Base-by-base conservation (phyloP, 148 eudicot species). In the Rhododendron simsii region DNA sequence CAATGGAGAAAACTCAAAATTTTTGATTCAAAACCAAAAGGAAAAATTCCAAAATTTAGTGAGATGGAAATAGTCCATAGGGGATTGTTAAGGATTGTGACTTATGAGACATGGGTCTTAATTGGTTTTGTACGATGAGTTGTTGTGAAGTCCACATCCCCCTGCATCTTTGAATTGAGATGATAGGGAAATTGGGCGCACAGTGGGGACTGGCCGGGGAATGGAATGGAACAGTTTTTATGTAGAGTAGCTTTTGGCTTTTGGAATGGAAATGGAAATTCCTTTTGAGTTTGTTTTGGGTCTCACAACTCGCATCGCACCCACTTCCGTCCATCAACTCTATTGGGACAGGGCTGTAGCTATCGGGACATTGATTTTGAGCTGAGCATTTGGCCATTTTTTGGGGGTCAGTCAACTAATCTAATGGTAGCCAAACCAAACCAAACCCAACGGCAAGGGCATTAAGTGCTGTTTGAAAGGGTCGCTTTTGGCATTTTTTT, bases 131-230 rank as follows among this genome's bases (percentile, higher is more conserved):
- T 74, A 84, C 71, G 80, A 63, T 33, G 44, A 37, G 50, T 53
- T 30, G 81, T 79, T 85, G 83, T 21, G 26, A 20, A 67, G 84
- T 85, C 87, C 14, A 59, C 41, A 67, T 81, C 37, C 2, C 3
- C 35, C 2, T 37, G 30, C 48, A 76, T 10, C 8, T 51, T 16
- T 47, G 10, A 39, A 39, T 55, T 44, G 44, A 35, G 37, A 39
- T 83, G 53, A 14, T 20, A 18, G 77, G 47, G 18, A 73, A 73
- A 30, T 30, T 71, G 41, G 26, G 82, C 18, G 39, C 33, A 53
- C 3, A 23, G 23, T 18, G 23, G 51, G n/a, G 61, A 0, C n/a
- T 14, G 15, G 5, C 33, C 14, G 61, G 30, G 80, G 69, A 77
- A 37, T 20, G 41, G 14, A 65, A 20, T 39, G 14, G 41, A 33